These are phyloP conservation scores for Penicillium sp. DNA, from an alignment of 2,329 filamentous ascomycete genomes.

Conservation along the genomic window DNA sequence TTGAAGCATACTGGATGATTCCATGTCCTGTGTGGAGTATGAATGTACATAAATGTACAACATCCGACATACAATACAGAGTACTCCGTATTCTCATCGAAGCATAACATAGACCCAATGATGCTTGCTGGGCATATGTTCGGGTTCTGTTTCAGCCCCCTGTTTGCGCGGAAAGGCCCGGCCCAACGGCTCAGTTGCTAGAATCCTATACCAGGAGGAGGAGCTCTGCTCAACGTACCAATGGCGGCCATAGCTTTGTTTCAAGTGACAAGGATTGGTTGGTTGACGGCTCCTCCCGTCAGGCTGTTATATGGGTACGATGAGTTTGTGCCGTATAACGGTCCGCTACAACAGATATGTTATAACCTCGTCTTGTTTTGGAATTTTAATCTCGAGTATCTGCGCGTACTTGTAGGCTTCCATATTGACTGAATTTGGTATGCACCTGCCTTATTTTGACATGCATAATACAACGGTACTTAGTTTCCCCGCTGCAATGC, in stretches of 20 bases:
- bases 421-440: not conserved
- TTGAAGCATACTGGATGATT: not conserved
- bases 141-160: not conserved
- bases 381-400: not conserved
- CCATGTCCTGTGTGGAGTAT: not conserved
- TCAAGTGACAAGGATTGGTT: slow-evolving; percentile 1
- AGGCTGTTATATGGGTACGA: slow-evolving; percentile 19
- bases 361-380: slow-evolving; percentile 8
- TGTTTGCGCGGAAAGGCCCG: slow-evolving; percentile 10
- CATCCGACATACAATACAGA: no score
- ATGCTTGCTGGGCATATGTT: no score
- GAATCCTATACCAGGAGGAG: not conserved
- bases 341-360: slow-evolving; percentile 19
- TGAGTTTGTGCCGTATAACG: slow-evolving; percentile 7
- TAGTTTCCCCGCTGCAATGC: not conserved
- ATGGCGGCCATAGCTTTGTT: slow-evolving; percentile 1
- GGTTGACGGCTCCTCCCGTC: slow-evolving; percentile 20
- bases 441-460: not conserved
- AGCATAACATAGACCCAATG: no score
- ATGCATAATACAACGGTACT: not conserved
- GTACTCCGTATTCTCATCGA: no score
- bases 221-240: not conserved
- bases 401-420: not conserved
- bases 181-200: not conserved
- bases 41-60: not conserved